phyloP scores from a whole-genome alignment of 2,329 filamentous ascomycete species.

The Ceratocystis harringtonii region DNA sequence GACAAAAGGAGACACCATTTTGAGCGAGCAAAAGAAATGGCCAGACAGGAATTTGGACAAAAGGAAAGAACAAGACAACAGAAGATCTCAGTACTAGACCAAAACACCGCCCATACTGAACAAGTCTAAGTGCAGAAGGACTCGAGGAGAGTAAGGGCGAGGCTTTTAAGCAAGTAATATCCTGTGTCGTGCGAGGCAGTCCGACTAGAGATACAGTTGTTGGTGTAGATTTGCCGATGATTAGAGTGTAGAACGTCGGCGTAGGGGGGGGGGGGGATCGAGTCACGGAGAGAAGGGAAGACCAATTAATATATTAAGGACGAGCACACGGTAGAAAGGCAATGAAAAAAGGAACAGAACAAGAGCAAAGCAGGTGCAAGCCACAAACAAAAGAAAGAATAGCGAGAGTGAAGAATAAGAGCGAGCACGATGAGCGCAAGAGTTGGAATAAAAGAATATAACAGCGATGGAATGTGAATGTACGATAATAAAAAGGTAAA shows the following conservation, averaged over 20 bases:
- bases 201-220: neutral
- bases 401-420: neutral
- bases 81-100: slow-evolving; percentile 46
- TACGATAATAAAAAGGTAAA: neutral
- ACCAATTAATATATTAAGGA: neutral
- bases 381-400: neutral
- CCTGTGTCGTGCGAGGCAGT: neutral
- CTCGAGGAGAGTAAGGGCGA: neutral
- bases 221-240: neutral
- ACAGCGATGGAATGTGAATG: neutral
- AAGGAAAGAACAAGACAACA: neutral
- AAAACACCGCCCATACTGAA: slow-evolving; percentile 43
- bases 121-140: neutral
- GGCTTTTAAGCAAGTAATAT: neutral
- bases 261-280: neutral
- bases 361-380: neutral
- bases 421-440: neutral
- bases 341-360: neutral
- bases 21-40: neutral
- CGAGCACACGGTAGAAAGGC: neutral
- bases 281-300: neutral
- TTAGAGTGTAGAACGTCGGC: neutral
- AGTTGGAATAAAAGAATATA: neutral
- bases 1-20: neutral
- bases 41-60: neutral